Evolutionary conservation across 352 stramenopile genomes (phyloP).

Genomic region (Globisporangium parvum): DNA sequence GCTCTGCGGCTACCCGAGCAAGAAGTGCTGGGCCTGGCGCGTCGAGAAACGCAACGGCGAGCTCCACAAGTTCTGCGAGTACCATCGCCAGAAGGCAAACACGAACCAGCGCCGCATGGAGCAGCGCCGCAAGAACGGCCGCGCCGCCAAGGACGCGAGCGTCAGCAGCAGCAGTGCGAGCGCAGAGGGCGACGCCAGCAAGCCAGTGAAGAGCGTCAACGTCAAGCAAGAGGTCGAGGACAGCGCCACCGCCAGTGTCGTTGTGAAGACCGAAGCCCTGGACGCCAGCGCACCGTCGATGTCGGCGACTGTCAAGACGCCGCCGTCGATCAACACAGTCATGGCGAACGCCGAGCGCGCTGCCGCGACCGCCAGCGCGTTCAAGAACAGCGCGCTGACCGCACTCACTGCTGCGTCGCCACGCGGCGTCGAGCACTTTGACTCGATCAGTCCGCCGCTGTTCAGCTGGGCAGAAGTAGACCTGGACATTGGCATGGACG

Average conservation of each 20-base stretch:
- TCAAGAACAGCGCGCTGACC: conserved; percentile 14
- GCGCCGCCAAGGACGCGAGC: conserved; percentile 1
- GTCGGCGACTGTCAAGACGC: background rate
- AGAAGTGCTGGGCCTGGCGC: conserved; percentile 78
- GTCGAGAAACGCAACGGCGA: conserved; percentile 80
- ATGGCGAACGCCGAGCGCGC: conserved; percentile 13
- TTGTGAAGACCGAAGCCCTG: background rate
- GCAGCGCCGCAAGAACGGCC: conserved; percentile 65
- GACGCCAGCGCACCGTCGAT: too few relatives aligned
- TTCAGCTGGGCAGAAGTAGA: conserved; percentile 76
- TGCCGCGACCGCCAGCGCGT: conserved; percentile 1
- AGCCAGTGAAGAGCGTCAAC: background rate
- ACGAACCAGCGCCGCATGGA: conserved; percentile 83
- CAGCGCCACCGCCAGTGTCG: too few relatives aligned
- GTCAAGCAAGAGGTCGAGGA: conserved; percentile 5
- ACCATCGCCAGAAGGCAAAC: conserved; percentile 81
- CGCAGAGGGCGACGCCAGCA: background rate
- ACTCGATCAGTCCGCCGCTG: conserved; percentile 19
- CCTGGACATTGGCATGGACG: conserved; percentile 63
- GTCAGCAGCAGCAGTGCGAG: conserved; percentile 13
- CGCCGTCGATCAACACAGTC: conserved; percentile 13
- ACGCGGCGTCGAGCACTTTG: conserved; percentile 46
- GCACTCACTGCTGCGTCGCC: conserved; percentile 13
- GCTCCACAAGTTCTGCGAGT: conserved; percentile 84
- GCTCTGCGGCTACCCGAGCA: conserved; percentile 72